A percentile compares a stretch with the other conserved stretches of the same genome.
Conservation (phyloP, 306 rosid genomes). For the Potentilla sterilis region DNA sequence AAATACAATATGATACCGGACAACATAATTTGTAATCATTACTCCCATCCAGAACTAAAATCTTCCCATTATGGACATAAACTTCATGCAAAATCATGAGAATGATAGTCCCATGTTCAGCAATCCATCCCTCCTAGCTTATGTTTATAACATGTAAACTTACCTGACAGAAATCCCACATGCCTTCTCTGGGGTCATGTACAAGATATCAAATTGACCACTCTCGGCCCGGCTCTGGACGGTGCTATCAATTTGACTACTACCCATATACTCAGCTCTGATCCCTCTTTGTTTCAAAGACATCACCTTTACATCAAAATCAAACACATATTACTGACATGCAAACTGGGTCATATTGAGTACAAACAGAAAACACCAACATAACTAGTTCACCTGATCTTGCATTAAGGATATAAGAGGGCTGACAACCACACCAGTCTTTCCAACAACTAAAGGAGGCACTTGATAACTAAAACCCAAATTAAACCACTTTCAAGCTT, state of each 20-base stretch:
- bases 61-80: neutral
- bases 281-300: slow-evolving; percentile 80
- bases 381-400: slow-evolving; percentile 58
- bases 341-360: neutral
- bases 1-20: neutral
- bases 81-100: neutral
- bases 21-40: neutral
- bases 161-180: slow-evolving; percentile 69
- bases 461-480: slow-evolving; percentile 65
- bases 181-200: slow-evolving; percentile 95
- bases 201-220: slow-evolving; percentile 73
- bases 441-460: slow-evolving; percentile 75
- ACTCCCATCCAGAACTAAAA: slow-evolving; percentile 15
- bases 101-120: neutral
- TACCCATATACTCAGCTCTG: slow-evolving; percentile 80
- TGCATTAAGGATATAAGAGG: slow-evolving; percentile 88
- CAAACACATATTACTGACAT: neutral
- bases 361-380: neutral
- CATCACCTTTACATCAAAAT: slow-evolving; percentile 59
- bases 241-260: slow-evolving; percentile 67
- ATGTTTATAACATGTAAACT: neutral
- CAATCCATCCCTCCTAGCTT: too few relatives aligned
- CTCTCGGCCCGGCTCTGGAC: slow-evolving; percentile 72
- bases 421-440: slow-evolving; percentile 86
- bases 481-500: neutral